Evolutionary conservation across 2,329 filamentous ascomycete genomes (phyloP).

Genomic region (Aspergillus jensenii): DNA sequence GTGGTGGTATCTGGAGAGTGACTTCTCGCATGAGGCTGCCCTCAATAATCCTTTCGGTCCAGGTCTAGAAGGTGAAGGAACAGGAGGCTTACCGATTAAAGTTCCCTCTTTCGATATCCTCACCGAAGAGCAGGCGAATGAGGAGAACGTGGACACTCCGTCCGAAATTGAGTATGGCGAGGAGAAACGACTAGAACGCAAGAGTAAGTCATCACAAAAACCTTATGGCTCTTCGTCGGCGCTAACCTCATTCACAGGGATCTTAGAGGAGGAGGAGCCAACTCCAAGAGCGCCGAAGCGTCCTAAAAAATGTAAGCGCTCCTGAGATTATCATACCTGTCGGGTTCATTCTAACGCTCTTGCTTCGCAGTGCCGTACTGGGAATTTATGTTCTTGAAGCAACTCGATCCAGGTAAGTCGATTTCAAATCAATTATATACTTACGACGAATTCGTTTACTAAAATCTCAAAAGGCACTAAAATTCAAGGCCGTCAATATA

Average conservation of each 20-base stretch:
- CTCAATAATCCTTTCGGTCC: conserved; percentile 86
- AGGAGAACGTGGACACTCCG: conserved; percentile 51
- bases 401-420: conserved; percentile 7
- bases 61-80: conserved; percentile 44
- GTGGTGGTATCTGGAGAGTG: conserved; percentile 98
- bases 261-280: conserved; percentile 49
- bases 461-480: neutral
- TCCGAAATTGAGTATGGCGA: conserved; percentile 51
- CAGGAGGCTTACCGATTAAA: conserved; percentile 46
- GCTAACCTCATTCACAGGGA: conserved; percentile 31
- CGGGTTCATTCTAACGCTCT: neutral
- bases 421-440: neutral
- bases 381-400: conserved; percentile 3
- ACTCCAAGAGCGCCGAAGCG: conserved; percentile 46
- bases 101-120: conserved; percentile 49
- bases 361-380: conserved; percentile 1
- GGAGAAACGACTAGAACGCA: conserved; percentile 49
- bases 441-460: conserved; percentile 7
- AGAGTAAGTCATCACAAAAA: conserved; percentile 33
- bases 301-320: conserved; percentile 41
- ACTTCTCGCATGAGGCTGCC: conserved; percentile 85
- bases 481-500: neutral
- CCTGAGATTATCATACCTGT: neutral
- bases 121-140: conserved; percentile 50
- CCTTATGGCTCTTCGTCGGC: neutral